Evolutionary conservation across 441 rosid species (phyloP).

Genomic region (Theobroma grandiflorum): DNA sequence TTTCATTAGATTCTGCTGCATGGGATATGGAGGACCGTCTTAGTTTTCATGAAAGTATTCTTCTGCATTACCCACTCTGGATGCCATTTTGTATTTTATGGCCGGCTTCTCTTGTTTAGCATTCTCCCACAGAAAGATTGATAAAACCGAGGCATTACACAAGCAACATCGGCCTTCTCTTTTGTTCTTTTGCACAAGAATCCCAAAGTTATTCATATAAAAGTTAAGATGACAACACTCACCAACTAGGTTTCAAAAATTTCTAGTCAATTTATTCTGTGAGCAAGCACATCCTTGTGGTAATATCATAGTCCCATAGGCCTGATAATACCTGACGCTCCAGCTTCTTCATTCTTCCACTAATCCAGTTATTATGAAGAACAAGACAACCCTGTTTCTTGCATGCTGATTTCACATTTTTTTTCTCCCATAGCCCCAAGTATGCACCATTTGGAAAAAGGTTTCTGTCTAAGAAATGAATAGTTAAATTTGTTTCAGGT

Average conservation of each 20-base stretch:
- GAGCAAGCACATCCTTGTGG: constrained; percentile 74
- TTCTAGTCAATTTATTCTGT: constrained; percentile 22
- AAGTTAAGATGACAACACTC: neutral
- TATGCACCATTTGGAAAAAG: constrained; percentile 95
- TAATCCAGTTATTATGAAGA: constrained; percentile 89
- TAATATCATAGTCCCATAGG: constrained; percentile 80
- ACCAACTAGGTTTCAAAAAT: constrained; percentile 5
- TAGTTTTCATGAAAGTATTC: constrained; percentile 23
- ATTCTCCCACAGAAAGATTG: constrained; percentile 29
- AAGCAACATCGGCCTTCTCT: constrained; percentile 16
- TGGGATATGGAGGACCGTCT: constrained; percentile 11
- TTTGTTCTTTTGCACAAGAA: constrained; percentile 31
- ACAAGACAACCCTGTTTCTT: constrained; percentile 62
- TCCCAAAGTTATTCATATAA: constrained; percentile 32
- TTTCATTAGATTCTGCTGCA: constrained; percentile 23
- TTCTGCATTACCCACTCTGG: constrained; percentile 23
- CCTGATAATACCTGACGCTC: constrained; percentile 80
- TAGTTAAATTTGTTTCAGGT: constrained; percentile 72
- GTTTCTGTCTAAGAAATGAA: constrained; percentile 82
- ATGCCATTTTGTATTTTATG: constrained; percentile 39
- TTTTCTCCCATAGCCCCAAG: constrained; percentile 68
- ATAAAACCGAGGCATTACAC: constrained; percentile 46
- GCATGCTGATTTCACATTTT: constrained; percentile 69
- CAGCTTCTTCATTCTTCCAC: constrained; percentile 87
- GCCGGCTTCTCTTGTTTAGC: constrained; percentile 36